These are phyloP conservation scores for Fusarium bactridioides DNA, from an alignment of 2,329 filamentous ascomycete species.

Conservation along the genomic window DNA sequence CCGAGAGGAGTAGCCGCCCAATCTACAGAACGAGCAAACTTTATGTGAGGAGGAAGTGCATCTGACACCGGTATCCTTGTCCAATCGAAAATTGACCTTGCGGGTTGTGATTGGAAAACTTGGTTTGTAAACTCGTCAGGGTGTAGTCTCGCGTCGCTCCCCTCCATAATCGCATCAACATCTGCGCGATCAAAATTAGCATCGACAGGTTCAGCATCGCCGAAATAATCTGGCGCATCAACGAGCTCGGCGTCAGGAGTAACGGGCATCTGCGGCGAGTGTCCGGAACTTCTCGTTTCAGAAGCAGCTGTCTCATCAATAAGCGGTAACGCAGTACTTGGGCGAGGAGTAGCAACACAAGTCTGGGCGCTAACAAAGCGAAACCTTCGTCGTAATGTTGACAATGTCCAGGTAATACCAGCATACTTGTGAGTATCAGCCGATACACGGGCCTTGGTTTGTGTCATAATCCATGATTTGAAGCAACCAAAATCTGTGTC, in stretches of 20 bases:
- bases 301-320: slow-evolving; percentile 45
- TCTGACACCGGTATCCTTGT: slow-evolving; percentile 72
- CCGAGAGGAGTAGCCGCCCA: slow-evolving; percentile 79
- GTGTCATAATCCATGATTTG: slow-evolving; percentile 72
- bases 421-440: slow-evolving; percentile 68
- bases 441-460: slow-evolving; percentile 60
- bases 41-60: slow-evolving; percentile 73
- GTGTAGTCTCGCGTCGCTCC: slow-evolving; percentile 42
- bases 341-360: slow-evolving; percentile 45
- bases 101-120: slow-evolving; percentile 48
- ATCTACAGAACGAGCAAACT: slow-evolving; percentile 74
- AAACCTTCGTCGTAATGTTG: slow-evolving; percentile 72
- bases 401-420: slow-evolving; percentile 74
- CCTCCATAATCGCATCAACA: slow-evolving; percentile 39
- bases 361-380: slow-evolving; percentile 70
- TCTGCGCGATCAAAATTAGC: slow-evolving; percentile 8
- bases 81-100: slow-evolving; percentile 77
- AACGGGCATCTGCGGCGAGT: slow-evolving; percentile 49
- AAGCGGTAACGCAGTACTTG: slow-evolving; percentile 51
- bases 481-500: slow-evolving; percentile 67
- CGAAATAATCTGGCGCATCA: slow-evolving; percentile 55
- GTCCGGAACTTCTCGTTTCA: slow-evolving; percentile 47
- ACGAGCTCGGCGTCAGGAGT: slow-evolving; percentile 45
- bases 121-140: slow-evolving; percentile 55
- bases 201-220: slow-evolving; percentile 39